A percentile compares a stretch with the other conserved stretches of the same genome.
phyloP scores from a whole-genome alignment of 148 eudicot genomes.

The Vaccinium myrtillus region DNA sequence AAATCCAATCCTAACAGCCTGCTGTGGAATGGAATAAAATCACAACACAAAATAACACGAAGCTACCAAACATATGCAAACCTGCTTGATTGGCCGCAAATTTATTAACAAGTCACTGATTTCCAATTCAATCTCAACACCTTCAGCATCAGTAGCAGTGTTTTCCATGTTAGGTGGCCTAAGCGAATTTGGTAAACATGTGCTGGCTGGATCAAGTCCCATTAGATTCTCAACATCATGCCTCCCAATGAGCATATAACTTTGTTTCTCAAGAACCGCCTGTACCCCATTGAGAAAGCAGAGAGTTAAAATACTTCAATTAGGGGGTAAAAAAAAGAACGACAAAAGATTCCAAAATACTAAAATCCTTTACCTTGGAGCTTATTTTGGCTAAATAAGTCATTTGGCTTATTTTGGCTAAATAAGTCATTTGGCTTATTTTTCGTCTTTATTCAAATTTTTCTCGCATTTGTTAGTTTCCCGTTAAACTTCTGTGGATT shows the following conservation, averaged over 20 bases:
- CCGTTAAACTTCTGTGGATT: no score
- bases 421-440: no score
- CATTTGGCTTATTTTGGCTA: no score
- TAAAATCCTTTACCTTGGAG: not conserved
- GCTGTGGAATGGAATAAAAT: not conserved
- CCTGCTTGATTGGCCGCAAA: slow-evolving; percentile 96
- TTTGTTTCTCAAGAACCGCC: slow-evolving; percentile 99
- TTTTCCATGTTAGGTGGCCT: slow-evolving; percentile 33
- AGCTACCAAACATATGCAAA: slow-evolving; percentile 22
- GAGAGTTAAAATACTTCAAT: not conserved
- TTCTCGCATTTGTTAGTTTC: no score
- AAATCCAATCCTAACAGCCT: not conserved
- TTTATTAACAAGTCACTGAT: slow-evolving; percentile 75
- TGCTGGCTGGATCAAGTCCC: slow-evolving; percentile 87
- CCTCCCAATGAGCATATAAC: slow-evolving; percentile 98
- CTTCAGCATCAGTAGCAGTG: slow-evolving; percentile 63
- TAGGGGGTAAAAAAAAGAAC: not conserved
- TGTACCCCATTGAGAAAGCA: slow-evolving; percentile 27
- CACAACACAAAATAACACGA: not conserved
- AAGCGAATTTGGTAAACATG: slow-evolving; percentile 63
- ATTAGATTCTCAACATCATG: slow-evolving; percentile 90
- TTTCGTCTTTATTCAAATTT: no score
- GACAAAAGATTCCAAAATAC: slow-evolving; percentile 12
- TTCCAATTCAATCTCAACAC: slow-evolving; percentile 62
- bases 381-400: no score